Percentiles rank a stretch among this genome's conserved stretches.
Conservation (phyloP, 2,329 filamentous ascomycete species). For the Calonectria multiphialidica region DNA sequence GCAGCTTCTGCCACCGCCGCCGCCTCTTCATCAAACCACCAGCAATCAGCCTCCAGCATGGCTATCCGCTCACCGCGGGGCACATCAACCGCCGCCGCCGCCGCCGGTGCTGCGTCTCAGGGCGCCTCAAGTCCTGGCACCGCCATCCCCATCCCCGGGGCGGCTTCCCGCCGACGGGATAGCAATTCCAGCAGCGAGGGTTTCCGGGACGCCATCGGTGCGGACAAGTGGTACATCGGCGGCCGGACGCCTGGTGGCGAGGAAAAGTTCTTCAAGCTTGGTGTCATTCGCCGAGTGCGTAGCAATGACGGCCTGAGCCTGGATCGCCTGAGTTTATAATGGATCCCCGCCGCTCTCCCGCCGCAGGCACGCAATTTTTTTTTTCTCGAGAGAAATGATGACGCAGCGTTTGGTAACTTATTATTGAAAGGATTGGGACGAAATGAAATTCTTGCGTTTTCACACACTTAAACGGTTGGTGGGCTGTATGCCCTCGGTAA, state of each 20-base stretch:
- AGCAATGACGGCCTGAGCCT: constrained; percentile 82
- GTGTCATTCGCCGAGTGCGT: constrained; percentile 78
- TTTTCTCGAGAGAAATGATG: background rate
- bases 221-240: constrained; percentile 86
- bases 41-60: constrained; percentile 44
- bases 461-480: background rate
- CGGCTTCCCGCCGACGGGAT: constrained; percentile 66
- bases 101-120: constrained; percentile 27
- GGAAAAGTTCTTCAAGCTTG: constrained; percentile 84
- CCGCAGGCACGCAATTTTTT: background rate
- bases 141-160: constrained; percentile 56
- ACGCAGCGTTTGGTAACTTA: constrained; percentile 2
- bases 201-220: constrained; percentile 78
- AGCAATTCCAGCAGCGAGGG: constrained; percentile 83
- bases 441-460: background rate
- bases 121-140: constrained; percentile 31
- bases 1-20: constrained; percentile 38
- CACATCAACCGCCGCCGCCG: constrained; percentile 18
- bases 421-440: background rate
- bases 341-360: background rate
- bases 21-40: constrained; percentile 37
- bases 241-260: constrained; percentile 82
- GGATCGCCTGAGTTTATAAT: constrained; percentile 80
- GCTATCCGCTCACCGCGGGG: constrained; percentile 46
- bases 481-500: constrained; percentile 1